Evolutionary conservation across 140 eudicot species (phyloP), one percentile per base, ranked within the genome.

Genomic region (Flaveria floridana): DNA sequence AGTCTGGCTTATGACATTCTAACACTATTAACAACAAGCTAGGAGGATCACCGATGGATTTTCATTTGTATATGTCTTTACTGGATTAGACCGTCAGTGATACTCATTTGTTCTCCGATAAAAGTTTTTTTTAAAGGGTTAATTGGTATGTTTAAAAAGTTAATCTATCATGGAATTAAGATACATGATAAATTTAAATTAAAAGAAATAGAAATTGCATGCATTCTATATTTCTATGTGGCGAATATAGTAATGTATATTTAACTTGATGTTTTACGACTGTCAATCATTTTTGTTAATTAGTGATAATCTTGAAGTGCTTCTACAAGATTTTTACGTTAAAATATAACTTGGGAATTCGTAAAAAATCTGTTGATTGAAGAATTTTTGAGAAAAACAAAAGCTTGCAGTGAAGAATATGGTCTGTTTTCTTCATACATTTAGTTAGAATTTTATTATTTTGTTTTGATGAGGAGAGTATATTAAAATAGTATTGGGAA

Each of bases 401-500:
- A 71, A 76, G 71, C 78, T 81, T 70, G 78, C 78, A 28, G 68
- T 76, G 78, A 81, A 81, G 75, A 71, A 81, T 47, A 37, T 61
- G 13, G 21, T 23, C 62, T 64, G 44, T 53, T 23, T 72, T 13
- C 74, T 66, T 57, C 79, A 82, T 67, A 76, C 80, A 80, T 41
- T 64, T 25, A 25, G 2, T 18, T 59, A 30, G 15, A 55, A 73
- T 62, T 37, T 15, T 34, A 15, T 61, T 28, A 18, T 23, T 26
- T 48, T 0, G 1, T 41, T 52, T 63, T 64, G 41, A 23, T 42
- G 58, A 52, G 65, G 44, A 2, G 53, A 28, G 59, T 59, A 72
- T 53, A 71, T 30, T 72, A 65, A 65, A 25, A 48, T 18, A 76
- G 56, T 34, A 13, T 34, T 20, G 41, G 85, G 81, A 81, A 81